Percentiles rank a stretch among this genome's conserved stretches.
phyloP scores from a whole-genome alignment of 345 rosid genomes.

The Gossypium rotundifolium region DNA sequence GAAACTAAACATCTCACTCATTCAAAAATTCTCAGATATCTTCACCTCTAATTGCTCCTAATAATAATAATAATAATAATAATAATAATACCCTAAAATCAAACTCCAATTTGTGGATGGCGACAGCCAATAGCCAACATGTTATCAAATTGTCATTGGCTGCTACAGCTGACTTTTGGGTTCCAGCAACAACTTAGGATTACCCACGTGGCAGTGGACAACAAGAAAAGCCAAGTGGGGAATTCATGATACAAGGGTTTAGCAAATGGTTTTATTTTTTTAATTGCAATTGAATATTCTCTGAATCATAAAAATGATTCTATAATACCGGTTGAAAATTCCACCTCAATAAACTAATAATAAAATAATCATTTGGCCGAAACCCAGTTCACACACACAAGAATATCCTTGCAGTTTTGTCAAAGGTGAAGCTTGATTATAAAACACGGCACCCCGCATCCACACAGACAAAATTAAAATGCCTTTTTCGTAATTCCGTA shows the following conservation, averaged over 20 bases:
- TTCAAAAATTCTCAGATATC: too few species aligned
- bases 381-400: background rate
- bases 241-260: background rate
- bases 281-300: conserved; percentile 1
- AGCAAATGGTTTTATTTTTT: background rate
- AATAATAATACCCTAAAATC: too few species aligned
- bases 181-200: background rate
- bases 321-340: background rate
- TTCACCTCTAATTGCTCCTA: too few species aligned
- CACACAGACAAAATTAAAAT: too few species aligned
- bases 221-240: background rate
- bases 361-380: background rate
- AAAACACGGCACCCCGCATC: background rate
- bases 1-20: too few species aligned
- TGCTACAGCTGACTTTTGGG: background rate
- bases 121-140: background rate
- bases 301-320: background rate
- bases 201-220: background rate
- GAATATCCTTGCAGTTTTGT: background rate
- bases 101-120: too few species aligned
- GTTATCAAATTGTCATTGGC: background rate
- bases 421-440: background rate
- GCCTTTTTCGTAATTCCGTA: too few species aligned
- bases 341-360: background rate
- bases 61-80: too few species aligned